These are phyloP conservation scores for Santalum album DNA, from an alignment of 164 flowering plant species.

Conservation along the genomic window DNA sequence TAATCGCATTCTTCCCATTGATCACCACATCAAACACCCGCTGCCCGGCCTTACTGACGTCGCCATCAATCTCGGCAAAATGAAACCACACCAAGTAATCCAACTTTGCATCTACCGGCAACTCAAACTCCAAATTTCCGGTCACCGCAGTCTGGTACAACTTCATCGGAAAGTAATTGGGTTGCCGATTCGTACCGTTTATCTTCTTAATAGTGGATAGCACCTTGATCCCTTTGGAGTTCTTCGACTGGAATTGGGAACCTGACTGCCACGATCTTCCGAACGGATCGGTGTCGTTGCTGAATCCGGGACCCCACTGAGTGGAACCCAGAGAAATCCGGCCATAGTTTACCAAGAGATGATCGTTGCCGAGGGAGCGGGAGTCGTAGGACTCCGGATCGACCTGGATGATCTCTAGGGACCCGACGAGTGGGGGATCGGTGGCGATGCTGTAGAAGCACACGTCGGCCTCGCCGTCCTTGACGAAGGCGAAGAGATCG, in stretches of 20 bases:
- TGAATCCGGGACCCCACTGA: slow-evolving; percentile 80
- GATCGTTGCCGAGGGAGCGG: slow-evolving; percentile 16
- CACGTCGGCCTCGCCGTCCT: slow-evolving; percentile 50
- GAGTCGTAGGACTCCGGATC: slow-evolving; percentile 57
- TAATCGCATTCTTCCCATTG: slow-evolving; percentile 55
- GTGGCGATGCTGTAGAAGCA: slow-evolving; percentile 95
- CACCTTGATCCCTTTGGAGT: slow-evolving; percentile 9
- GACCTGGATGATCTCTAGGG: slow-evolving; percentile 57
- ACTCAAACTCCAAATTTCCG: slow-evolving; percentile 44
- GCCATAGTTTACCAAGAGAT: slow-evolving; percentile 76
- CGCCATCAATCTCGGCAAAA: slow-evolving; percentile 81
- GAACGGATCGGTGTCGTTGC: slow-evolving; percentile 62
- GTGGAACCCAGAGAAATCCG: slow-evolving; percentile 56
- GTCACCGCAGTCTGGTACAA: slow-evolving; percentile 49
- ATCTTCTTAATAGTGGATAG: slow-evolving; percentile 32
- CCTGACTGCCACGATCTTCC: slow-evolving; percentile 91
- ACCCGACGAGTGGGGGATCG: slow-evolving; percentile 78
- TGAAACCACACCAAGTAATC: slow-evolving; percentile 93
- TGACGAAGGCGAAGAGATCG: slow-evolving; percentile 63
- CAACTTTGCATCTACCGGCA: slow-evolving; percentile 73
- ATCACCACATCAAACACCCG: slow-evolving; percentile 80
- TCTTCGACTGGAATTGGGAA: slow-evolving; percentile 16
- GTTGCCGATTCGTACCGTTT: slow-evolving; percentile 29
- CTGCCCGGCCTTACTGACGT: slow-evolving; percentile 47
- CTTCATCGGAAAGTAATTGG: slow-evolving; percentile 79